Conservation (phyloP, 805 yeast species). For the Sporopachydermia lactativora region DNA sequence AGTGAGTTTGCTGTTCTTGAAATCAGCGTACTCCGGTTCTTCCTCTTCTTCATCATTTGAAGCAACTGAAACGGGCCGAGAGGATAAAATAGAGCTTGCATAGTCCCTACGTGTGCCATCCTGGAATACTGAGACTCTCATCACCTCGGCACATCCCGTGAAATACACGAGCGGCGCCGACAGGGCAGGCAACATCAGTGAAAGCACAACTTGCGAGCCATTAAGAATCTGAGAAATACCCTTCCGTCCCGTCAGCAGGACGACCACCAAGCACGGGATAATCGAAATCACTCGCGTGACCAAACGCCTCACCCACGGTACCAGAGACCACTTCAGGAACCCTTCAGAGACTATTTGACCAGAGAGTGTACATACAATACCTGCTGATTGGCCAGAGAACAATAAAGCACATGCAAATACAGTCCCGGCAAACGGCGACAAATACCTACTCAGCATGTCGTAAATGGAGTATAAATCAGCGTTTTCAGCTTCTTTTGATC, state of each 20-base stretch:
- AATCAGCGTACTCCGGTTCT: slow-evolving; percentile 32
- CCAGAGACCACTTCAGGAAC: slow-evolving; percentile 62
- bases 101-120: slow-evolving; percentile 24
- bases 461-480: slow-evolving; percentile 81
- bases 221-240: slow-evolving; percentile 64
- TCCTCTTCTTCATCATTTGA: slow-evolving; percentile 20
- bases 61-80: slow-evolving; percentile 26
- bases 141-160: slow-evolving; percentile 52
- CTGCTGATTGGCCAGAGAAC: slow-evolving; percentile 91
- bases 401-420: slow-evolving; percentile 81
- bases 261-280: slow-evolving; percentile 69
- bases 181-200: slow-evolving; percentile 71
- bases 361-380: slow-evolving; percentile 85
- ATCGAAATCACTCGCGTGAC: slow-evolving; percentile 76
- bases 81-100: slow-evolving; percentile 11
- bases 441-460: slow-evolving; percentile 47
- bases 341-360: slow-evolving; percentile 94
- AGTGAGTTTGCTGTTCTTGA: slow-evolving; percentile 51
- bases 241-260: slow-evolving; percentile 59
- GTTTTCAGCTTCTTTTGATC: slow-evolving; percentile 44
- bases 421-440: slow-evolving; percentile 77
- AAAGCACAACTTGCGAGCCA: slow-evolving; percentile 69
- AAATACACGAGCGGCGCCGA: slow-evolving; percentile 80
- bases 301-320: slow-evolving; percentile 71
- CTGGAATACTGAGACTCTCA: slow-evolving; percentile 36